Evolutionary conservation across 768 basidiomycete genomes (phyloP).

Genomic region (Russula olivacea): DNA sequence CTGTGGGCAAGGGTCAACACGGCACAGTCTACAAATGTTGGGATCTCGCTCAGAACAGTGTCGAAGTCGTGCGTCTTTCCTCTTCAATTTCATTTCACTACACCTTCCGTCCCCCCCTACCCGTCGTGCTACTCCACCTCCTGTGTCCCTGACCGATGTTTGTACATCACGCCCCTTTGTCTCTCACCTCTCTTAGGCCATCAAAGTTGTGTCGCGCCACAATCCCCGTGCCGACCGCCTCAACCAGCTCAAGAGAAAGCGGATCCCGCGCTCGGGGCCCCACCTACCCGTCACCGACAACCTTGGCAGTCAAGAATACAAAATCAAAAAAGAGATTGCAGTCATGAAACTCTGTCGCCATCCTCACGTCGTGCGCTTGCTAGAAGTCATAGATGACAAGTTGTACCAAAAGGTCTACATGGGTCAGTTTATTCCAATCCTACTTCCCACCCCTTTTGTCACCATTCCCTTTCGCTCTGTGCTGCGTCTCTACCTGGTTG

Average conservation of each 20-base stretch:
- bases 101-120: background rate
- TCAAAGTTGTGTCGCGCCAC: constrained; percentile 70
- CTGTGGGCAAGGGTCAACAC: constrained; percentile 84
- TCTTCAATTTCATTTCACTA: background rate
- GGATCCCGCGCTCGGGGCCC: constrained; percentile 39
- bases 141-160: background rate
- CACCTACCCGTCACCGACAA: constrained; percentile 60
- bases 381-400: constrained; percentile 93
- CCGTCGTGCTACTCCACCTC: background rate
- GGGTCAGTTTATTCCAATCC: constrained; percentile 50
- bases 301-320: constrained; percentile 67
- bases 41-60: constrained; percentile 39
- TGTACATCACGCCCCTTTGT: background rate
- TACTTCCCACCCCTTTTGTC: background rate
- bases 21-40: constrained; percentile 79
- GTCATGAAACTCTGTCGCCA: constrained; percentile 98
- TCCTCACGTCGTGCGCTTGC: constrained; percentile 81
- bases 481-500: background rate
- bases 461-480: background rate
- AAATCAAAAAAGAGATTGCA: constrained; percentile 90
- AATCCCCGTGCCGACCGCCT: constrained; percentile 66
- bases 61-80: constrained; percentile 39
- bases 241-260: constrained; percentile 39
- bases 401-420: constrained; percentile 87
- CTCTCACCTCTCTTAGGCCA: constrained; percentile 47